These are phyloP conservation scores for Rhodamnia argentea DNA, from an alignment of 345 rosid genomes.

Conservation along the genomic window DNA sequence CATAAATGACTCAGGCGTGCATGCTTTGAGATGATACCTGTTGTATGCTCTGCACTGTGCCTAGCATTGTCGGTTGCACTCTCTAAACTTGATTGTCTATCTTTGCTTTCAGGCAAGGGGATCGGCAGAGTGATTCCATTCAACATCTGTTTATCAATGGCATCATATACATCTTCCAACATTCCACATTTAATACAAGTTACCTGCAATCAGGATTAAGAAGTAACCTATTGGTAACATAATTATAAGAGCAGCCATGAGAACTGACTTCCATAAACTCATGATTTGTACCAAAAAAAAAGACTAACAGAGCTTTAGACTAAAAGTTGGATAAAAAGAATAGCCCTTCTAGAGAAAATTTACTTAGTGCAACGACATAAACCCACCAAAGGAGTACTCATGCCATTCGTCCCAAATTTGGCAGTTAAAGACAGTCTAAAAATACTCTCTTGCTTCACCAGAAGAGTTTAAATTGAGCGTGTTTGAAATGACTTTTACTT, in stretches of 20 bases:
- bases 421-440: background rate
- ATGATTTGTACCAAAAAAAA: background rate
- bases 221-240: background rate
- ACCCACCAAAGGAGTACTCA: background rate
- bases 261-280: background rate
- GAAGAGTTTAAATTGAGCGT: background rate
- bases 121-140: background rate
- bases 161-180: constrained; percentile 77
- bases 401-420: background rate
- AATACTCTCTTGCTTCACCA: background rate
- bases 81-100: constrained; percentile 29
- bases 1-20: background rate
- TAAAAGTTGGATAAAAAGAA: background rate
- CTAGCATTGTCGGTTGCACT: background rate
- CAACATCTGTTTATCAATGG: constrained; percentile 7
- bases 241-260: background rate
- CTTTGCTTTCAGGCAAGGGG: constrained; percentile 30
- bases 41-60: background rate
- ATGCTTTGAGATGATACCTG: background rate
- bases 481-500: background rate
- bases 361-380: background rate
- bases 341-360: background rate
- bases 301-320: background rate
- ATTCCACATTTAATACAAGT: constrained; percentile 61
- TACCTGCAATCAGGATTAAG: constrained; percentile 30